A percentile compares a stretch with the other conserved stretches of the same genome.
phyloP scores from a whole-genome alignment of 768 basidiomycete genomes.

The Tulasnella sp. region DNA sequence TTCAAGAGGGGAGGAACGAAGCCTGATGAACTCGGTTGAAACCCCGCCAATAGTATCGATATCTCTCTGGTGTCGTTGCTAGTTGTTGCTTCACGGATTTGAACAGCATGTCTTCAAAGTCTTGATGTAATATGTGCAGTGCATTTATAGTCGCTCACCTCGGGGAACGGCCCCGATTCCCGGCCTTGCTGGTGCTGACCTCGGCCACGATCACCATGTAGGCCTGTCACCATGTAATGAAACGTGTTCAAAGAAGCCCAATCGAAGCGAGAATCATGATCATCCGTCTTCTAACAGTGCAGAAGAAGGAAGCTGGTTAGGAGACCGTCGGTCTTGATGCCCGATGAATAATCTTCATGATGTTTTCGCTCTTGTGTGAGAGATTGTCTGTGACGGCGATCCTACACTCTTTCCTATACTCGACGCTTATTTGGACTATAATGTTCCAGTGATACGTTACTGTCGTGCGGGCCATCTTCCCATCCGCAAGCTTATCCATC shows the following conservation, averaged over 20 bases:
- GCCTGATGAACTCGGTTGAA: background rate
- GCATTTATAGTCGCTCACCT: background rate
- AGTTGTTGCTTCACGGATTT: no score
- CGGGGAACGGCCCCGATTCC: background rate
- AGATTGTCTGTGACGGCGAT: background rate
- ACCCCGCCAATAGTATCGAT: background rate
- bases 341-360: background rate
- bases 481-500: background rate
- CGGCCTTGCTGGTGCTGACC: background rate
- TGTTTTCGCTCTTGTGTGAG: background rate
- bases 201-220: background rate
- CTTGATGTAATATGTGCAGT: no score
- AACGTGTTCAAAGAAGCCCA: background rate
- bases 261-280: background rate
- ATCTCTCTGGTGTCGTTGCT: background rate
- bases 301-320: slow-evolving; percentile 29
- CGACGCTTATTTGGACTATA: background rate
- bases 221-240: slow-evolving; percentile 31
- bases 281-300: background rate
- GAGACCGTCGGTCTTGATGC: background rate
- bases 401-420: background rate
- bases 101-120: no score
- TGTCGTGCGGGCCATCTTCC: slow-evolving; percentile 21
- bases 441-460: slow-evolving; percentile 7
- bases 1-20: slow-evolving; percentile 18